Evolutionary conservation across 75 land plant genomes (phyloP).

Genomic region (Pinus tabuliformis): DNA sequence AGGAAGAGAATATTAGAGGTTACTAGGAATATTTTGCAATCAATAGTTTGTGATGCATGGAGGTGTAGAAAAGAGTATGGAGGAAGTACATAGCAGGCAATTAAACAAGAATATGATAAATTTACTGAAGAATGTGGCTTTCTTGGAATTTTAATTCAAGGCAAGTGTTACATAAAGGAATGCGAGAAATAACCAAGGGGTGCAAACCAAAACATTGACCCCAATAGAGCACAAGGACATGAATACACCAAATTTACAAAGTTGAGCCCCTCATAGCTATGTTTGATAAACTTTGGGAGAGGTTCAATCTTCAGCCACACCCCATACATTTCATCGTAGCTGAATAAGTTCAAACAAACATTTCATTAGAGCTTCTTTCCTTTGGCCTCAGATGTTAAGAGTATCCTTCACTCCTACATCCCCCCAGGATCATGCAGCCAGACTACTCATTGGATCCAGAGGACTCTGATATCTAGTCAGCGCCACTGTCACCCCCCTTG

Average conservation of each 20-base stretch:
- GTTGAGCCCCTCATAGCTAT: background rate
- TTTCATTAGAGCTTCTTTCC: too few species aligned
- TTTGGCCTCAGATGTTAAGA: too few species aligned
- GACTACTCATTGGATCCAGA: too few species aligned
- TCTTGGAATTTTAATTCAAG: background rate
- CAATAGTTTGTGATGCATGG: background rate
- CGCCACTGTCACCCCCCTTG: too few species aligned
- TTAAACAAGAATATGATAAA: background rate
- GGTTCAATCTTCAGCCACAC: background rate
- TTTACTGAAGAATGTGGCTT: background rate
- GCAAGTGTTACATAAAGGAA: background rate
- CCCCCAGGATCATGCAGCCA: too few species aligned
- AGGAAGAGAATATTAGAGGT: background rate
- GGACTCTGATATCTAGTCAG: too few species aligned
- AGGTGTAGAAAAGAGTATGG: too few species aligned
- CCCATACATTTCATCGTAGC: background rate
- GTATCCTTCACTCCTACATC: too few species aligned
- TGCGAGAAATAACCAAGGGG: background rate
- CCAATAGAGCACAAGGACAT: background rate
- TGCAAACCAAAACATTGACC: background rate
- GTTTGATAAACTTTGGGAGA: background rate
- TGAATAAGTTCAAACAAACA: background rate
- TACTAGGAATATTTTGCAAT: background rate
- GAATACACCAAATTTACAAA: background rate
- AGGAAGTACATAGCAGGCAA: too few species aligned